These are phyloP conservation scores for Plenodomus lindquistii DNA, from an alignment of 2,329 filamentous ascomycete species.

Conservation along the genomic window DNA sequence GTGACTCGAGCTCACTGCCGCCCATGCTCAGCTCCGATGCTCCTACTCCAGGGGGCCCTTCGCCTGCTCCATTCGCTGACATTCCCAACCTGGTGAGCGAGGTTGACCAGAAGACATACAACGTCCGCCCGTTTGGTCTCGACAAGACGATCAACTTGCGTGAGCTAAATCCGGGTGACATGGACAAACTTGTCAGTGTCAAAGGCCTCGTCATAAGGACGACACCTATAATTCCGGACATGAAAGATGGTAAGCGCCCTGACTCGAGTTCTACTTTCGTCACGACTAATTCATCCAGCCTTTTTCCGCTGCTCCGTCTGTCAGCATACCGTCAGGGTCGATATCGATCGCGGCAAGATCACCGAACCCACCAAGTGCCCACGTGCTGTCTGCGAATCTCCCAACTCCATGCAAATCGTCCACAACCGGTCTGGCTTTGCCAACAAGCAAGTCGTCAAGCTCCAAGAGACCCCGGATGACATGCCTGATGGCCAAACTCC, in stretches of 20 bases:
- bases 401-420: conserved; percentile 97
- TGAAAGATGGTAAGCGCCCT: conserved; percentile 72
- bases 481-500: conserved; percentile 96
- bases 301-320: conserved; percentile 97
- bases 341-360: conserved; percentile 94
- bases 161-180: conserved; percentile 93
- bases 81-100: conserved; percentile 75
- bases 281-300: conserved; percentile 53
- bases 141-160: conserved; percentile 87
- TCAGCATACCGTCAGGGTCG: conserved; percentile 86
- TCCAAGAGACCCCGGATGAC: conserved; percentile 95
- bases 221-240: conserved; percentile 95
- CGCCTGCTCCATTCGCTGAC: conserved; percentile 45
- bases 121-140: conserved; percentile 86
- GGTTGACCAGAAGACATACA: conserved; percentile 78
- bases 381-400: conserved; percentile 75
- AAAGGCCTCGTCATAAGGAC: conserved; percentile 96
- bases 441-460: conserved; percentile 98
- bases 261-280: background rate
- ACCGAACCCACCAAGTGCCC: conserved; percentile 91
- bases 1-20: conserved; percentile 71
- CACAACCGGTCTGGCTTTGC: conserved; percentile 95
- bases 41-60: conserved; percentile 48
- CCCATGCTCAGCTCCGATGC: conserved; percentile 80
- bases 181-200: conserved; percentile 93